These are phyloP conservation scores for Aspergillus homomorphus DNA, from an alignment of 495 filamentous ascomycete species.

Conservation along the genomic window DNA sequence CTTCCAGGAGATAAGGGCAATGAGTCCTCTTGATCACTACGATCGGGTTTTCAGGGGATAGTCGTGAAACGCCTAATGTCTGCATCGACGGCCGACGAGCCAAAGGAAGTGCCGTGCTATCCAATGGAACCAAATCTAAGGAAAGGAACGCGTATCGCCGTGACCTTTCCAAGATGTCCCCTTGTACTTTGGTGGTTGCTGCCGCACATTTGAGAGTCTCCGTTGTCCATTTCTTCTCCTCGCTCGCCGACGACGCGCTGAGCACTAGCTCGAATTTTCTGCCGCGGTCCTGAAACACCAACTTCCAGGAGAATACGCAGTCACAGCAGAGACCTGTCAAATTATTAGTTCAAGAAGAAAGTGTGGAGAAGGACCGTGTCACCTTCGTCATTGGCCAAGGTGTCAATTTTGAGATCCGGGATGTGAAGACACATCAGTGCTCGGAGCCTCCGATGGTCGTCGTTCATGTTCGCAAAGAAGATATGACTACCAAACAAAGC, in stretches of 20 bases:
- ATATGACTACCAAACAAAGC: constrained; percentile 82
- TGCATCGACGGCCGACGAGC: constrained; percentile 78
- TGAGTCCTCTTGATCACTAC: constrained; percentile 91
- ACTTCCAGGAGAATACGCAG: constrained; percentile 86
- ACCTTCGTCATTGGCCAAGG: constrained; percentile 82
- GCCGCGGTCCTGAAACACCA: constrained; percentile 76
- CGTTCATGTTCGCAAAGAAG: constrained; percentile 66
- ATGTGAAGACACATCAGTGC: constrained; percentile 74
- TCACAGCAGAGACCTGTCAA: constrained; percentile 75
- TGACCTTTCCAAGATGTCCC: constrained; percentile 25
- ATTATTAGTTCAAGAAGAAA: background rate
- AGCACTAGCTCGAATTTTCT: constrained; percentile 81
- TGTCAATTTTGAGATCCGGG: constrained; percentile 67
- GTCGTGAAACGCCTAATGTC: constrained; percentile 64
- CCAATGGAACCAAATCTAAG: constrained; percentile 69
- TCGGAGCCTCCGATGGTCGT: constrained; percentile 59
- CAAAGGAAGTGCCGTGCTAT: constrained; percentile 65
- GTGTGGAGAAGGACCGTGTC: constrained; percentile 15
- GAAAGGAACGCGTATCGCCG: constrained; percentile 51
- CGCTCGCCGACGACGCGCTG: constrained; percentile 79
- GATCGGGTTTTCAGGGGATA: constrained; percentile 54
- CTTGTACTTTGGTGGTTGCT: constrained; percentile 22
- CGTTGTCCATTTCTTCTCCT: constrained; percentile 73
- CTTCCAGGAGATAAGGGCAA: constrained; percentile 55
- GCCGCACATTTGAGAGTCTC: constrained; percentile 36